phyloP scores from a whole-genome alignment of 176 grass and related monocot species.

The Aegilops speltoides region DNA sequence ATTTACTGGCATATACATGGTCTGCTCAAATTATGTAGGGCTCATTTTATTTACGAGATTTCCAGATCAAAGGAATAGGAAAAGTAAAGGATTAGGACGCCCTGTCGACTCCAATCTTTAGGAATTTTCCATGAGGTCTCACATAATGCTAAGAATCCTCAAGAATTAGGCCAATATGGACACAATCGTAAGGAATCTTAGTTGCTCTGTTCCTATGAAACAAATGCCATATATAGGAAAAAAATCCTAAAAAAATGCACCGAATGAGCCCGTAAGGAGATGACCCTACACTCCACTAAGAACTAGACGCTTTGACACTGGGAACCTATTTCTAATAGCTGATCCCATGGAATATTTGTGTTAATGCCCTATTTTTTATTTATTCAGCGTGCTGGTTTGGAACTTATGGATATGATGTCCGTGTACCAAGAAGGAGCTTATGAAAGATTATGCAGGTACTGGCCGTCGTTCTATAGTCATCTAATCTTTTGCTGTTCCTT shows the following conservation, averaged over 20 bases:
- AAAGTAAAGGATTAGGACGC: too few species aligned
- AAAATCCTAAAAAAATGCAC: too few species aligned
- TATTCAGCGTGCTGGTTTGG: constrained; percentile 91
- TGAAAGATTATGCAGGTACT: constrained; percentile 93
- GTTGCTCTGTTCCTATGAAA: too few species aligned
- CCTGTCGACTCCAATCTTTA: too few species aligned
- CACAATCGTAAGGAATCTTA: too few species aligned
- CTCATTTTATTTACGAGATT: too few species aligned
- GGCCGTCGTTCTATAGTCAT: background rate
- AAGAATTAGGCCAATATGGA: too few species aligned
- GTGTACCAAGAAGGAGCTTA: constrained; percentile 99
- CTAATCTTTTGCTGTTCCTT: background rate
- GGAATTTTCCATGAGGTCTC: too few species aligned
- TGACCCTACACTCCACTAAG: background rate
- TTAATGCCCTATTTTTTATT: constrained; percentile 20
- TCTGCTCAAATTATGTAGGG: constrained; percentile 1
- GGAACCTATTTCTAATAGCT: background rate
- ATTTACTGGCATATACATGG: background rate
- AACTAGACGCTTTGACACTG: background rate
- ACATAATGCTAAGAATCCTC: too few species aligned
- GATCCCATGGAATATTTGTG: constrained; percentile 9
- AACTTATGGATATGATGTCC: constrained; percentile 99
- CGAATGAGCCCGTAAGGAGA: background rate
- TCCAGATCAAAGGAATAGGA: too few species aligned
- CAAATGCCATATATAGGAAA: too few species aligned